Evolutionary conservation across 441 rosid species (phyloP).

Genomic region (Brassica balearica): DNA sequence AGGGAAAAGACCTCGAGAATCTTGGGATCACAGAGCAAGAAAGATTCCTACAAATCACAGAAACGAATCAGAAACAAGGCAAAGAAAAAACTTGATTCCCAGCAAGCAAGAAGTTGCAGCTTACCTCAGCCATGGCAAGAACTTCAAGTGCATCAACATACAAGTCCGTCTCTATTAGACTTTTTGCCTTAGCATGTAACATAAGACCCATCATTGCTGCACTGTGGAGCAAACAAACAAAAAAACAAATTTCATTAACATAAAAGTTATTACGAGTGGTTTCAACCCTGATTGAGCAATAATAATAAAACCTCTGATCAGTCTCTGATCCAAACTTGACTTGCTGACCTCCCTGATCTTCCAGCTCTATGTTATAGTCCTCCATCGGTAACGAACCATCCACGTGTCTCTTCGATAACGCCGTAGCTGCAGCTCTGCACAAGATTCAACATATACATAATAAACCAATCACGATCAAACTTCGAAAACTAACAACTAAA

Average conservation of each 20-base stretch:
- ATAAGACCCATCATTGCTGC: slow-evolving; percentile 87
- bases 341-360: slow-evolving; percentile 80
- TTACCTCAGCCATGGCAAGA: slow-evolving; percentile 90
- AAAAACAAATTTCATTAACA: neutral
- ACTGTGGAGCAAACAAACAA: slow-evolving; percentile 48
- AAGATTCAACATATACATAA: neutral
- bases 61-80: slow-evolving; percentile 11
- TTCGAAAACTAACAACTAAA: neutral
- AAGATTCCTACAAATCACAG: slow-evolving; percentile 65
- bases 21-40: slow-evolving; percentile 81
- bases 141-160: slow-evolving; percentile 82
- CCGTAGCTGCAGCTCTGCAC: slow-evolving; percentile 79
- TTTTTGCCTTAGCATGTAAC: slow-evolving; percentile 83
- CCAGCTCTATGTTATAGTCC: slow-evolving; percentile 78
- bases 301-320: slow-evolving; percentile 63
- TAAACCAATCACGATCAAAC: neutral
- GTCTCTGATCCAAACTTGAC: slow-evolving; percentile 73
- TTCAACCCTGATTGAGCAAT: slow-evolving; percentile 1
- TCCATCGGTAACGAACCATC: slow-evolving; percentile 78
- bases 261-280: neutral
- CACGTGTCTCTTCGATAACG: slow-evolving; percentile 75
- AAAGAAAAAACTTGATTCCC: too few relatives aligned
- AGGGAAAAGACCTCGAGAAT: slow-evolving; percentile 67
- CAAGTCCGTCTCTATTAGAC: slow-evolving; percentile 59
- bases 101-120: slow-evolving; percentile 26